Conservation (phyloP, 1,284 basidiomycete genomes). For the Trametes polyzona region DNA sequence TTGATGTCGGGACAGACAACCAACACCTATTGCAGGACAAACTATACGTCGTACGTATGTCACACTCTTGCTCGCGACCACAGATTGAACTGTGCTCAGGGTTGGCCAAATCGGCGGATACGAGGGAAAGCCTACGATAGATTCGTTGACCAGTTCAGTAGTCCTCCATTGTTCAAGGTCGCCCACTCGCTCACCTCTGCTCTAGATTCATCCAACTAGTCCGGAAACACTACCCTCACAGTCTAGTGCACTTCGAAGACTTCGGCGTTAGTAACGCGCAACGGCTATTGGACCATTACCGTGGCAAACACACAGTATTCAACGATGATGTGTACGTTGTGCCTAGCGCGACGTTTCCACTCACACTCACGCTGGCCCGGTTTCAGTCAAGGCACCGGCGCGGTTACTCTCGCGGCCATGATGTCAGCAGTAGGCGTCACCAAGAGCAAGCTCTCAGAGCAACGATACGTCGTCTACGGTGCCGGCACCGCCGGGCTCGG, state of each 20-base stretch:
- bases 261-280: conserved; percentile 79
- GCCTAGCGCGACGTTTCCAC: background rate
- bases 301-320: conserved; percentile 69
- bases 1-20: conserved; percentile 85
- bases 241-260: conserved; percentile 76
- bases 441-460: conserved; percentile 67
- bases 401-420: conserved; percentile 75
- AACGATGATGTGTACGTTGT: conserved; percentile 74
- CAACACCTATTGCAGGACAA: conserved; percentile 63
- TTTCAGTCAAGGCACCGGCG: conserved; percentile 80
- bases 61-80: background rate
- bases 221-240: conserved; percentile 46
- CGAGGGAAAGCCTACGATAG: conserved; percentile 68
- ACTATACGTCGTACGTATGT: conserved; percentile 62
- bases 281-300: conserved; percentile 69
- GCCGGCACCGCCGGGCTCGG: conserved; percentile 85
- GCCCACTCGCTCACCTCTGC: conserved; percentile 10
- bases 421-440: conserved; percentile 79
- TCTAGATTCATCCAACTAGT: conserved; percentile 48
- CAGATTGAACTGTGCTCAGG: conserved; percentile 42
- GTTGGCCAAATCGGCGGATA: conserved; percentile 64
- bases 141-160: conserved; percentile 67
- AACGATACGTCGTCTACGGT: conserved; percentile 80
- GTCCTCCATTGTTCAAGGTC: conserved; percentile 9
- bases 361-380: background rate